Evolutionary conservation across 2,329 filamentous ascomycete genomes (phyloP).

Genomic region (Claviceps fusiformis): DNA sequence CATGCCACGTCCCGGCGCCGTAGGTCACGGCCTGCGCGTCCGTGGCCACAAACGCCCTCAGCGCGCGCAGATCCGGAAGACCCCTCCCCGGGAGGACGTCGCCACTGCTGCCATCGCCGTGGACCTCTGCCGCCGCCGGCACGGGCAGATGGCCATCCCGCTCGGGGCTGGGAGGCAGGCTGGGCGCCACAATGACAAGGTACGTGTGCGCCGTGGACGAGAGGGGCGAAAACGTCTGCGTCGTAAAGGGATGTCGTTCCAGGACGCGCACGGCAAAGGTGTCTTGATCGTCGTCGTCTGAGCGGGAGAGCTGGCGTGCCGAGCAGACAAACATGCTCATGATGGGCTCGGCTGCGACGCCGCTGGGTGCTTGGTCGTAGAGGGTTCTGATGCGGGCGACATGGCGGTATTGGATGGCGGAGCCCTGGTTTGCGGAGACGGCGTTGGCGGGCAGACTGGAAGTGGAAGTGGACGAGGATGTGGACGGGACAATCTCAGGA

Average conservation of each 20-base stretch:
- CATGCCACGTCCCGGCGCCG: conserved; percentile 84
- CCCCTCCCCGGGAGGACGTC: conserved; percentile 40
- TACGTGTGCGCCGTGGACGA: conserved; percentile 42
- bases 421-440: conserved; percentile 67
- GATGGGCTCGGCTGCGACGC: conserved; percentile 34
- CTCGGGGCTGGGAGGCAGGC: conserved; percentile 31
- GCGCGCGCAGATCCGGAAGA: conserved; percentile 55
- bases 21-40: conserved; percentile 82
- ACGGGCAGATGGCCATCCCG: conserved; percentile 14
- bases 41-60: conserved; percentile 68
- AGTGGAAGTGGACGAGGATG: conserved; percentile 9
- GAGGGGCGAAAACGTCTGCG: conserved; percentile 82
- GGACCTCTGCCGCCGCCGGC: conserved; percentile 7
- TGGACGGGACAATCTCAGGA: conserved; percentile 37
- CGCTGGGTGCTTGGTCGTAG: conserved; percentile 53
- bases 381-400: conserved; percentile 61
- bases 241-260: conserved; percentile 86
- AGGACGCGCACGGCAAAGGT: conserved; percentile 55
- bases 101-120: conserved; percentile 6
- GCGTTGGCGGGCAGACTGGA: conserved; percentile 22
- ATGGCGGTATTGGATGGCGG: conserved; percentile 73
- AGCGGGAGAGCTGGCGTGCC: conserved; percentile 15
- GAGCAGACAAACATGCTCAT: conserved; percentile 85
- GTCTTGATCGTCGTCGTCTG: conserved; percentile 5
- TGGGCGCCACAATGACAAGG: conserved; percentile 81